A percentile compares a stretch with the other conserved stretches of the same genome.
phyloP scores from a whole-genome alignment of 129 eudicot species.

The Heracleum sosnowskyi region DNA sequence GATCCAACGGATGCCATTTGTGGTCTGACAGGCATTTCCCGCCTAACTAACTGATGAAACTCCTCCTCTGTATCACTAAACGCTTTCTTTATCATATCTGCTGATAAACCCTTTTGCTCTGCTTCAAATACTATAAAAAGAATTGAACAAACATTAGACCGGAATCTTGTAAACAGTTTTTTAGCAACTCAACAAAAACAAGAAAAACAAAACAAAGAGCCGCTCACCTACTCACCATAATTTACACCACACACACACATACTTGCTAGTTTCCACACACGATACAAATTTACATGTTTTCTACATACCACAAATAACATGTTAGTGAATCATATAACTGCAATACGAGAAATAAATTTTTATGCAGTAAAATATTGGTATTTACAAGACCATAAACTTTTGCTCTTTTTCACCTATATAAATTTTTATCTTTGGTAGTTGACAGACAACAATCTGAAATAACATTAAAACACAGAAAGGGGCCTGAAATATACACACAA shows the following conservation, averaged over 20 bases:
- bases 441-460: not conserved
- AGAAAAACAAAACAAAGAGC: not conserved
- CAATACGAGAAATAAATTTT: not conserved
- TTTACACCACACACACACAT: not conserved
- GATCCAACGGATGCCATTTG: conserved; percentile 93
- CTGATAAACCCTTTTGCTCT: conserved; percentile 83
- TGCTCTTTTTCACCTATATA: not conserved
- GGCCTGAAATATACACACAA: not conserved
- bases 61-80: conserved; percentile 88
- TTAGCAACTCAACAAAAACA: not conserved
- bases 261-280: not conserved
- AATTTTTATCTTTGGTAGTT: not conserved
- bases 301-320: not conserved
- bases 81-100: conserved; percentile 82
- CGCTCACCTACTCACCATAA: not conserved
- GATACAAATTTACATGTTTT: not conserved
- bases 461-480: not conserved
- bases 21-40: conserved; percentile 47
- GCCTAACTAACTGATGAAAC: conserved; percentile 59
- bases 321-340: not conserved
- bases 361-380: not conserved
- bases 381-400: not conserved
- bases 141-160: not conserved
- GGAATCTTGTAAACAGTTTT: not conserved
- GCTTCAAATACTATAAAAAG: conserved; percentile 47